Base-by-base conservation (phyloP, 139 green algal species). In the Micractinium sp. region DNA sequence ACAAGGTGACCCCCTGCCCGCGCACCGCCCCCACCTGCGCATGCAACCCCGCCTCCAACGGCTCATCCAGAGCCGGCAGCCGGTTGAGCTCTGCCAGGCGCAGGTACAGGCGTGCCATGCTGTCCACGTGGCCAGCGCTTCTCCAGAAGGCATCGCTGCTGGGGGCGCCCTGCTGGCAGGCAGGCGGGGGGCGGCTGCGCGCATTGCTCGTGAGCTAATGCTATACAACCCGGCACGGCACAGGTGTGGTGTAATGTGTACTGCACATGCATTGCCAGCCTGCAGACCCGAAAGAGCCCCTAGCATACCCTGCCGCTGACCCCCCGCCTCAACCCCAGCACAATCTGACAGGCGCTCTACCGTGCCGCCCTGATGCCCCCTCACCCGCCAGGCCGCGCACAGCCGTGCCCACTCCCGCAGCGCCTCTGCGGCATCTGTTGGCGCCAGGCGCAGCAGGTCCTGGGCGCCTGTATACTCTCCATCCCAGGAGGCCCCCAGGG, bases 391-490 rank as follows among this genome's bases (percentile, higher is more conserved):
- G 3, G n/a, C 29, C 20, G 0, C 0, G 69, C 84, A 88, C 23
- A 88, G n/a, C 16, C 35, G 4, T 4, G 67, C 39, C 84, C 84
- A 88, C 18, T 56, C 27, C 22, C 39, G 7, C 67, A 88, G 67
- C 38, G 29, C 71, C 18, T 81, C 84, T 20, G 84, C 84, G 0
- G 84, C 84, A 20, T 80, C 23, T 0, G 13, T 67, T 5, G 84
- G 67, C 29, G 27, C 29, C 38, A 88, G 84, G 39, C 84, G 84
- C 84, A 88, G 67, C 67, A 71, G 67, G 39, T 88, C 84, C 1
- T n/a, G 27, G 2, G 29, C 19, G 31, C 31, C 19, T 9, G 38
- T 67, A 29, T 88, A 88, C 20, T 39, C 9, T 5, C 7, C 18
- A 36, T 88, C 84, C 84, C 84, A 88, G 67, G 38, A 20, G 67